Evolutionary conservation across 768 basidiomycete species (phyloP).

Genomic region (Lentinula lateritia): DNA sequence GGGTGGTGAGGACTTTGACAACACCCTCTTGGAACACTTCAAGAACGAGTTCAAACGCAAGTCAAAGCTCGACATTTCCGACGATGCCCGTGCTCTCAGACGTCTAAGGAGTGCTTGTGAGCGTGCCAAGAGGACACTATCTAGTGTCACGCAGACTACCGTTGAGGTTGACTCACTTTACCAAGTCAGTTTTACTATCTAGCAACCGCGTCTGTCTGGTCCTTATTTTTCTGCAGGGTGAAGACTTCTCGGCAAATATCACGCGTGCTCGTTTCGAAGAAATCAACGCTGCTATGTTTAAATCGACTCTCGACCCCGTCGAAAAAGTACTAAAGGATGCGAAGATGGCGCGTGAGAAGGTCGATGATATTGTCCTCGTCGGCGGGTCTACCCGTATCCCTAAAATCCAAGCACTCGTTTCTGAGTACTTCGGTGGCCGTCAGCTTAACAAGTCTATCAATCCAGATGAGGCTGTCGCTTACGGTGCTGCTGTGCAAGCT

Average conservation of each 20-base stretch:
- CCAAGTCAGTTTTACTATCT: conserved; percentile 50
- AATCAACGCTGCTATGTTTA: conserved; percentile 93
- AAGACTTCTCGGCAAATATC: conserved; percentile 98
- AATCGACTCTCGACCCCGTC: conserved; percentile 96
- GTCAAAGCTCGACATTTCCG: conserved; percentile 94
- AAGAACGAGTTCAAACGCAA: conserved; percentile 99
- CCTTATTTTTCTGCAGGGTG: conserved; percentile 50
- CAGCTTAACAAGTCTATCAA: conserved; percentile 99
- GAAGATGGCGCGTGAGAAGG: conserved; percentile 95
- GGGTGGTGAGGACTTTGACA: conserved; percentile 99
- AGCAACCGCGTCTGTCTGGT: neutral
- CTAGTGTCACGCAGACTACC: conserved; percentile 97
- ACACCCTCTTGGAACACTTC: conserved; percentile 96
- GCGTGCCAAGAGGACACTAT: conserved; percentile 98
- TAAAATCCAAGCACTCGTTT: conserved; percentile 96
- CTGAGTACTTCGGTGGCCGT: conserved; percentile 97
- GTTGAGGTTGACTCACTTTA: conserved; percentile 98
- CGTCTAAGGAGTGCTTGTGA: conserved; percentile 97
- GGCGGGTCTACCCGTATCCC: conserved; percentile 99
- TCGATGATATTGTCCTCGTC: conserved; percentile 98
- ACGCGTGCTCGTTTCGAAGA: conserved; percentile 99
- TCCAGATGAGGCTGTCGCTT: conserved; percentile 99
- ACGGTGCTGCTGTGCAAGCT: conserved; percentile 99
- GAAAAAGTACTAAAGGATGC: conserved; percentile 99
- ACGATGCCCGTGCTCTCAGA: conserved; percentile 93